These are phyloP conservation scores for Metschnikowia shivogae DNA, from an alignment of 805 yeast genomes.

Conservation along the genomic window DNA sequence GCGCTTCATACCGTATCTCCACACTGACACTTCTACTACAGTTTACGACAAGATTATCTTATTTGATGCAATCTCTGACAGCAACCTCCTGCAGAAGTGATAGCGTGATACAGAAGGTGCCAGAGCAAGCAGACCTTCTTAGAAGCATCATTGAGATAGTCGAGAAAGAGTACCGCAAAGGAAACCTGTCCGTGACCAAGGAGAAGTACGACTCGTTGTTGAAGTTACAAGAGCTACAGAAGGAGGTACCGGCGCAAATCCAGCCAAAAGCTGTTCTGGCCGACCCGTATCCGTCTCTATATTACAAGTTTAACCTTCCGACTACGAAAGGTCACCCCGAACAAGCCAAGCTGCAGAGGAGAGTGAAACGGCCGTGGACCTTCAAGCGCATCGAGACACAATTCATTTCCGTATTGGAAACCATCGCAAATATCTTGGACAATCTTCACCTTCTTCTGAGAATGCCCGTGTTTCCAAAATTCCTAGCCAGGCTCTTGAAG, in stretches of 20 bases:
- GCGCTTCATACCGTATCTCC: too few species aligned
- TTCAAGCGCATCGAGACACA: slow-evolving; percentile 29
- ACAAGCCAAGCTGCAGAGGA: background rate
- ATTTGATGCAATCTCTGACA: background rate
- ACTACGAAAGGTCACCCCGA: slow-evolving; percentile 2
- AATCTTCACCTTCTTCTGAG: slow-evolving; percentile 40
- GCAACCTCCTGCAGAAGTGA: background rate
- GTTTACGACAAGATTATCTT: too few species aligned
- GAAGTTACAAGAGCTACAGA: slow-evolving; percentile 21
- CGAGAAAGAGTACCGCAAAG: slow-evolving; percentile 34
- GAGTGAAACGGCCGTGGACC: slow-evolving; percentile 18
- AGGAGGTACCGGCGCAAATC: background rate
- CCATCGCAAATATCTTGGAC: slow-evolving; percentile 37
- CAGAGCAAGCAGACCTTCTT: slow-evolving; percentile 5
- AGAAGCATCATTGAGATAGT: slow-evolving; percentile 22
- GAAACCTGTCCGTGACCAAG: slow-evolving; percentile 34
- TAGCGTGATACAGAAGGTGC: background rate
- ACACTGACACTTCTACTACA: too few species aligned
- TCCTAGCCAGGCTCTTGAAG: slow-evolving; percentile 27
- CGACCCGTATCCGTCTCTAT: slow-evolving; percentile 30
- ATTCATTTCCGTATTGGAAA: slow-evolving; percentile 30
- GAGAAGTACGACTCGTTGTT: slow-evolving; percentile 34
- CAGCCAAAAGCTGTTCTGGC: slow-evolving; percentile 22
- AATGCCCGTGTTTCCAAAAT: slow-evolving; percentile 41
- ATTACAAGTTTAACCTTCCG: slow-evolving; percentile 28